These are phyloP conservation scores for Pyracantha coccinea DNA, from an alignment of 331 rosid genomes.

Conservation along the genomic window DNA sequence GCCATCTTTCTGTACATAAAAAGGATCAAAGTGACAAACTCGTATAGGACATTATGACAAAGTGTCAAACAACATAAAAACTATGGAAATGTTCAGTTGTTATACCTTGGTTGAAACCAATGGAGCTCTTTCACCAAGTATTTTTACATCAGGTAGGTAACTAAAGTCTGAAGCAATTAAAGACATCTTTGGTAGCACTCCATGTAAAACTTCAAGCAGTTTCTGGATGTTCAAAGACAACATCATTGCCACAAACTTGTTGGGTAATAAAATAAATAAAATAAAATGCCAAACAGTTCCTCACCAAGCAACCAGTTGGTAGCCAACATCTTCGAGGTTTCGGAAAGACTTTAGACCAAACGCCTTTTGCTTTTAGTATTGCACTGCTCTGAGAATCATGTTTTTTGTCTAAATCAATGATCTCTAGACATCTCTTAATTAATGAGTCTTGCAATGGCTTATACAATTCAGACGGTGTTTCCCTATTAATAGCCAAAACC, in stretches of 20 bases:
- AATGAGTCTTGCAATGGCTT: constrained; percentile 77
- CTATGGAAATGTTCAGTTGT: not conserved
- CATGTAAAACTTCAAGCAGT: constrained; percentile 76
- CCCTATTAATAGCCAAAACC: constrained; percentile 28
- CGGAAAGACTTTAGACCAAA: constrained; percentile 82
- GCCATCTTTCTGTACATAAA: constrained; percentile 71
- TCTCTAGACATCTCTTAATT: constrained; percentile 63
- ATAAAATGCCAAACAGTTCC: constrained; percentile 19
- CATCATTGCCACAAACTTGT: constrained; percentile 12
- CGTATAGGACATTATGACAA: not conserved
- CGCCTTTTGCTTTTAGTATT: constrained; percentile 37
- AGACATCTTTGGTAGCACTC: constrained; percentile 91
- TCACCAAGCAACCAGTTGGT: constrained; percentile 95
- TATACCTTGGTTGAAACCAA: constrained; percentile 90
- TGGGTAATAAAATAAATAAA: not conserved
- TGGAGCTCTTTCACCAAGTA: constrained; percentile 96
- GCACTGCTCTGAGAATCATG: constrained; percentile 29
- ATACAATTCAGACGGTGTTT: constrained; percentile 47
- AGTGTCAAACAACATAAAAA: not conserved
- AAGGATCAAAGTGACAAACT: constrained; percentile 5
- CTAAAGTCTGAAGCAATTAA: constrained; percentile 91
- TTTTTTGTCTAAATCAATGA: constrained; percentile 46
- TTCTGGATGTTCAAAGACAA: constrained; percentile 40
- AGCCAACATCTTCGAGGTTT: constrained; percentile 89
- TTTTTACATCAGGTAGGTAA: constrained; percentile 78